These are phyloP conservation scores for Lenzites betulinus DNA, from an alignment of 768 basidiomycete species.

Conservation along the genomic window DNA sequence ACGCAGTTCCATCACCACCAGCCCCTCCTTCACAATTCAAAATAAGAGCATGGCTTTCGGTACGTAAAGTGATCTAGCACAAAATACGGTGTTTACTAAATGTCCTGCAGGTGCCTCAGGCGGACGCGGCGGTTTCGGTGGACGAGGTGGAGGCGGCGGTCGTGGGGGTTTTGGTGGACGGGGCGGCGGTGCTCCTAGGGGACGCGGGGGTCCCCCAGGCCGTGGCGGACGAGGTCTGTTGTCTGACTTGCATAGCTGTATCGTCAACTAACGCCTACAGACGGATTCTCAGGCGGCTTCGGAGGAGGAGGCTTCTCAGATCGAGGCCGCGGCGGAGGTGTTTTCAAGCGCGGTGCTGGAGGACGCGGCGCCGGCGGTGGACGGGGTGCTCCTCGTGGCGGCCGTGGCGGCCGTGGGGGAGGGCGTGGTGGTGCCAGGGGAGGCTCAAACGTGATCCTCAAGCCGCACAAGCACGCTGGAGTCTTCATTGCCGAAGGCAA, in stretches of 20 bases:
- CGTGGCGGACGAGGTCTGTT: conserved; percentile 29
- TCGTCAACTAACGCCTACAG: background rate
- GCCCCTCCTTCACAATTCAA: background rate
- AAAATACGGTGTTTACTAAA: background rate
- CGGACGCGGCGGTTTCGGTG: conserved; percentile 57
- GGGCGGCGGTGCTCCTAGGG: conserved; percentile 20
- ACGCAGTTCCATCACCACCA: conserved; percentile 12
- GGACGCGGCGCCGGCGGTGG: conserved; percentile 37
- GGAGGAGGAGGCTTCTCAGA: too few species aligned
- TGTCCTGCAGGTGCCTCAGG: conserved; percentile 56
- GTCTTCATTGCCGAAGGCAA: conserved; percentile 98
- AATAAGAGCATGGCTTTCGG: conserved; percentile 36
- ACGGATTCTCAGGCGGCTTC: background rate
- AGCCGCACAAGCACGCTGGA: conserved; percentile 93
- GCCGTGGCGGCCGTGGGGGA: conserved; percentile 44
- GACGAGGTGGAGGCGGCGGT: conserved; percentile 32
- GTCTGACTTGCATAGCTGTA: background rate
- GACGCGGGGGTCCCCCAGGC: conserved; percentile 32
- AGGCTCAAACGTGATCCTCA: conserved; percentile 86
- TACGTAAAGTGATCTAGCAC: conserved; percentile 13
- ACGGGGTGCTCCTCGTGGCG: conserved; percentile 31
- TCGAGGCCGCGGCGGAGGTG: conserved; percentile 28
- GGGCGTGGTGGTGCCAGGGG: conserved; percentile 75
- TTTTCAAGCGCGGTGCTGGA: conserved; percentile 29
- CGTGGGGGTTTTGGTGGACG: background rate